Evolutionary conservation across 805 yeast genomes (phyloP), one percentile per base, ranked within the genome.

Genomic region (Candida coquimbonensis): DNA sequence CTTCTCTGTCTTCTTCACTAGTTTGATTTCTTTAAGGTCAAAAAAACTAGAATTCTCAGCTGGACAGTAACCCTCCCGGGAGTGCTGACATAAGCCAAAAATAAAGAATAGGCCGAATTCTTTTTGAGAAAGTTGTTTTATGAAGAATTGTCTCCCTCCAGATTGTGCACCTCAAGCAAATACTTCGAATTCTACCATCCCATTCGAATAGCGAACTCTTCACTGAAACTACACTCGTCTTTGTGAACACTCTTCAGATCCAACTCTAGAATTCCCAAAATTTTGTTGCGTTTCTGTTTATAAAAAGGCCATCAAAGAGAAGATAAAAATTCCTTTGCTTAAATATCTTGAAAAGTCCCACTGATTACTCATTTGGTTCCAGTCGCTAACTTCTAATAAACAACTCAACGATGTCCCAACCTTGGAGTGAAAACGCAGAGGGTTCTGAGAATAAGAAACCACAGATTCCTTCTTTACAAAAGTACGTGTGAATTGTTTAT

Each of bases 391-490:
- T 29, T 8, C 14, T 11, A 29, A 29, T 12, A 33, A 33, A 9
- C 12, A 16, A 16, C 5, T 33, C 12, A 7, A 21, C 32, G 13
- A 55, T 57, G 61, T 51, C 61, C 24, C 57, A 57, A 33, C 50
- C 52, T 39, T 59, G 65, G 65, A 53, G 54, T 36, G 52, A 52
- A 29, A 53, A 53, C 40, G 17, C 52, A 13, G 62, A 59, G 36
- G 46, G 45, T 29, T 2, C 49, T n/a, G 61, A 53, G n/a, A 43
- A 43, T 32, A 55, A 53, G 42, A 56, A 59, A 42, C 60, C 61
- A 21, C 56, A 53, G 3, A 55, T 61, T 32, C 62, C 56, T 9
- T 56, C 64, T 16, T 27, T 59, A 14, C 60, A 54, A 52, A 56
- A 53, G 64, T 61, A 47, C 44, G 64, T 58, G 16, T 17, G 27